phyloP scores from a whole-genome alignment of 2,329 filamentous ascomycete species.

The Apiospora malaysiana region DNA sequence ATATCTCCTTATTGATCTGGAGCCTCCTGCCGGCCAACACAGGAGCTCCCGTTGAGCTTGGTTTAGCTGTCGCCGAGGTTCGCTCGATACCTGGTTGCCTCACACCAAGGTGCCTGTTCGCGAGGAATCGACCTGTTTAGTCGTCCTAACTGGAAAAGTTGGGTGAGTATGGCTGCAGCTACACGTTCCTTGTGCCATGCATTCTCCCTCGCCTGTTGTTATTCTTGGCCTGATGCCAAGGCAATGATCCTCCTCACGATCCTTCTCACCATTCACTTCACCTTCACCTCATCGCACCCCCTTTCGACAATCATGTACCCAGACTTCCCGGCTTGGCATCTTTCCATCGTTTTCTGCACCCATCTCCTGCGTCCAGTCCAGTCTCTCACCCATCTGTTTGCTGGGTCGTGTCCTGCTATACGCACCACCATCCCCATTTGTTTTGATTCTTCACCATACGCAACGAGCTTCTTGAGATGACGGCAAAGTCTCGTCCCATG shows the following conservation, averaged over 20 bases:
- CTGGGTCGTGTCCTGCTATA: not conserved
- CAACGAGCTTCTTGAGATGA: not conserved
- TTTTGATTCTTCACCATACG: not conserved
- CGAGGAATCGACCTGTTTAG: not conserved
- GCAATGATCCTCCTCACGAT: not conserved
- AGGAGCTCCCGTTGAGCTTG: not conserved
- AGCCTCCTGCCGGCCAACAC: not conserved
- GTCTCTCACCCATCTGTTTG: not conserved
- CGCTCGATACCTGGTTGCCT: too few species aligned
- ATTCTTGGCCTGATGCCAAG: not conserved
- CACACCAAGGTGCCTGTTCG: too few species aligned
- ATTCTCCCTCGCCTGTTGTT: not conserved
- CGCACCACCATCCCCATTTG: not conserved
- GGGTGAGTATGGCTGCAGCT: constrained; percentile 2
- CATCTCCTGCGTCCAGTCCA: not conserved
- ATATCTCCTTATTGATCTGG: not conserved
- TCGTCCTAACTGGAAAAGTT: not conserved
- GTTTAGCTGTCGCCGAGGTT: not conserved
- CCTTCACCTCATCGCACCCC: not conserved
- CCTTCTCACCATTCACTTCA: not conserved
- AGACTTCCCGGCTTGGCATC: not conserved
- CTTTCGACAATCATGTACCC: not conserved
- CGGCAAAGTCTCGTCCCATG: too few species aligned
- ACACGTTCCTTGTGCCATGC: not conserved
- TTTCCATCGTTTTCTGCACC: not conserved